phyloP scores from a whole-genome alignment of 2,329 filamentous ascomycete species.

The Stemphylium lycopersici region DNA sequence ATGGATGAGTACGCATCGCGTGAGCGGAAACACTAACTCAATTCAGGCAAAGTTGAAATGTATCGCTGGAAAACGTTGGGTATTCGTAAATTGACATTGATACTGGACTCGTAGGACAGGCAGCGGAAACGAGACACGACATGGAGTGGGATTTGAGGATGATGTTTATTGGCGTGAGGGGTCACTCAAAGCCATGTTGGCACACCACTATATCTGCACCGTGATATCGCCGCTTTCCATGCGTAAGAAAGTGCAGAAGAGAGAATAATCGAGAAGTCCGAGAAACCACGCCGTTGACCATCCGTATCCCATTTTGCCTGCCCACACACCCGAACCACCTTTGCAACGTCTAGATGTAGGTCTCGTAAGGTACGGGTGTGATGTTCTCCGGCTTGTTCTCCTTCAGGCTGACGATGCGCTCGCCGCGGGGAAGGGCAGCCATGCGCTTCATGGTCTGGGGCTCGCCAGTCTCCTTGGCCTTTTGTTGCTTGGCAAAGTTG shows the following conservation, averaged over 20 bases:
- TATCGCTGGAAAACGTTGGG: background rate
- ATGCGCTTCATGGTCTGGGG: conserved; percentile 93
- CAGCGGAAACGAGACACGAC: conserved; percentile 1
- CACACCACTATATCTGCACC: conserved; percentile 45
- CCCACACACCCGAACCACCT: conserved; percentile 32
- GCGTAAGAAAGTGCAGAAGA: conserved; percentile 49
- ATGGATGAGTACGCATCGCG: too few relatives aligned
- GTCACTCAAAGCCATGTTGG: conserved; percentile 45
- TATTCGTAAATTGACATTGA: background rate
- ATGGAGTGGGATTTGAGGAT: conserved; percentile 31
- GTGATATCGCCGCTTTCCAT: conserved; percentile 47
- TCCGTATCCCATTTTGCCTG: conserved; percentile 47
- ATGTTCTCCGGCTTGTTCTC: conserved; percentile 91
- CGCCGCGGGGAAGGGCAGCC: conserved; percentile 78
- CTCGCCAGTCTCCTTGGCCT: conserved; percentile 89
- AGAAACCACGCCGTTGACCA: conserved; percentile 50
- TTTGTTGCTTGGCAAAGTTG: conserved; percentile 89
- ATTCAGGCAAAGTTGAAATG: too few relatives aligned
- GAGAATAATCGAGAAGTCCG: conserved; percentile 47
- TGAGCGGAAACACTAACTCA: too few relatives aligned
- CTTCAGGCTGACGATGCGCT: conserved; percentile 77
- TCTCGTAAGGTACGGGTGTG: conserved; percentile 93
- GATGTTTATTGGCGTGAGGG: conserved; percentile 46
- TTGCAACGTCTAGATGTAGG: conserved; percentile 78
- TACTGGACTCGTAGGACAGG: background rate